Conservation (phyloP, 2,329 filamentous ascomycete genomes). For the Fusarium stilboides region DNA sequence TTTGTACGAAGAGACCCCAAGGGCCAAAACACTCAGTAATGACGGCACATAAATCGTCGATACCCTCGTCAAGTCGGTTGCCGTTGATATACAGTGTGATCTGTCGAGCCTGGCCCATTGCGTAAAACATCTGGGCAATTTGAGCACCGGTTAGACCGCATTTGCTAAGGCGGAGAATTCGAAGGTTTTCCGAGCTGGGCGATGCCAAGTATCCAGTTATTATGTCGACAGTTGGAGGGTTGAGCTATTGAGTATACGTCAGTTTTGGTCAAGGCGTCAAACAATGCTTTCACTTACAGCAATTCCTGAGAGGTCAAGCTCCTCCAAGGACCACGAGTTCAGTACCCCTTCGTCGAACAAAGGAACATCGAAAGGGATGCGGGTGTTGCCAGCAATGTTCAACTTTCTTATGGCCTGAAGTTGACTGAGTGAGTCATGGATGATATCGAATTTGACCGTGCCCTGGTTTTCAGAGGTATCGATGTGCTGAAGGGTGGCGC, state of each 20-base stretch:
- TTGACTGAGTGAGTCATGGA: conserved; percentile 62
- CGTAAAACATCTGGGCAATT: conserved; percentile 65
- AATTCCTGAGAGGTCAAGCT: conserved; percentile 69
- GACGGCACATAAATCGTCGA: conserved; percentile 65
- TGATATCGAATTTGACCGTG: conserved; percentile 63
- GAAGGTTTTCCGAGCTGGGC: conserved; percentile 59
- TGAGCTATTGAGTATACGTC: conserved; percentile 54
- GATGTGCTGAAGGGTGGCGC: conserved; percentile 62
- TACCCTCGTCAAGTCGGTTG: conserved; percentile 68
- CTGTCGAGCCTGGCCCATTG: conserved; percentile 64
- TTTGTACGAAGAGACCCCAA: conserved; percentile 67
- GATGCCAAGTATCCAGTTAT: conserved; percentile 63
- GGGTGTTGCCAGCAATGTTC: conserved; percentile 67
- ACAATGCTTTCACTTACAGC: conserved; percentile 56
- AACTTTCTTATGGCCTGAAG: conserved; percentile 63
- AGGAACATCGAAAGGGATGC: conserved; percentile 61
- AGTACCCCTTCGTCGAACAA: conserved; percentile 64
- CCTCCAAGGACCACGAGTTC: conserved; percentile 64
- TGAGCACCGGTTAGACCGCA: conserved; percentile 67
- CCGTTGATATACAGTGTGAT: conserved; percentile 66
- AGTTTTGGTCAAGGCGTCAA: conserved; percentile 2
- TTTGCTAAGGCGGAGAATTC: conserved; percentile 64
- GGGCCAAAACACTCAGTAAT: conserved; percentile 65
- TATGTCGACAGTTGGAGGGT: conserved; percentile 63
- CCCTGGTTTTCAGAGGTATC: conserved; percentile 69